phyloP scores from a whole-genome alignment of 805 yeast genomes.

The Yarrowia sp. region DNA sequence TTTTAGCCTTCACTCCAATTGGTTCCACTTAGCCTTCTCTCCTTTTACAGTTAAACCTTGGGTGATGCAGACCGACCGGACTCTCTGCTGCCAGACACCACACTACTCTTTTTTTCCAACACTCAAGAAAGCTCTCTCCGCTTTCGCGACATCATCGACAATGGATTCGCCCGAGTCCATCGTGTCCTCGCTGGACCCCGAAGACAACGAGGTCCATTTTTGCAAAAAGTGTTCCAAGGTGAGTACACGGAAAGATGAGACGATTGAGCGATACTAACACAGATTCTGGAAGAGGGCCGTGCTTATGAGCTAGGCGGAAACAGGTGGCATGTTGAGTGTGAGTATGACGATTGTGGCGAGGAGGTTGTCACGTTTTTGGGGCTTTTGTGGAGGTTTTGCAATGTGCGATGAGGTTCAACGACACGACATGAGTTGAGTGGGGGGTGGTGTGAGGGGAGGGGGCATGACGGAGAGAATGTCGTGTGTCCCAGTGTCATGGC shows the following conservation, averaged over 20 bases:
- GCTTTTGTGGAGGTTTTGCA: too few relatives aligned
- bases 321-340: slow-evolving; percentile 91
- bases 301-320: slow-evolving; percentile 87
- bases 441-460: too few relatives aligned
- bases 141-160: background rate
- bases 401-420: too few relatives aligned
- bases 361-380: too few relatives aligned
- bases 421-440: too few relatives aligned
- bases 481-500: too few relatives aligned
- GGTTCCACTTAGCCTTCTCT: slow-evolving; percentile 6
- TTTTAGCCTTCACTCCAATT: slow-evolving; percentile 15
- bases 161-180: slow-evolving; percentile 26
- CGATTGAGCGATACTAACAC: background rate
- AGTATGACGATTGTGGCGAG: slow-evolving; percentile 22
- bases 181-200: slow-evolving; percentile 24
- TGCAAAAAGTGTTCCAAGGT: slow-evolving; percentile 35
- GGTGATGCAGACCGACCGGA: background rate
- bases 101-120: background rate
- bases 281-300: slow-evolving; percentile 78
- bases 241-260: slow-evolving; percentile 1
- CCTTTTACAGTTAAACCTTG: slow-evolving; percentile 6
- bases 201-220: slow-evolving; percentile 33
- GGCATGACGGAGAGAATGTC: too few relatives aligned
- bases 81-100: background rate
- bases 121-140: too few relatives aligned